Conservation (phyloP, 2,329 filamentous ascomycete species). For the Neurospora crassa region DNA sequence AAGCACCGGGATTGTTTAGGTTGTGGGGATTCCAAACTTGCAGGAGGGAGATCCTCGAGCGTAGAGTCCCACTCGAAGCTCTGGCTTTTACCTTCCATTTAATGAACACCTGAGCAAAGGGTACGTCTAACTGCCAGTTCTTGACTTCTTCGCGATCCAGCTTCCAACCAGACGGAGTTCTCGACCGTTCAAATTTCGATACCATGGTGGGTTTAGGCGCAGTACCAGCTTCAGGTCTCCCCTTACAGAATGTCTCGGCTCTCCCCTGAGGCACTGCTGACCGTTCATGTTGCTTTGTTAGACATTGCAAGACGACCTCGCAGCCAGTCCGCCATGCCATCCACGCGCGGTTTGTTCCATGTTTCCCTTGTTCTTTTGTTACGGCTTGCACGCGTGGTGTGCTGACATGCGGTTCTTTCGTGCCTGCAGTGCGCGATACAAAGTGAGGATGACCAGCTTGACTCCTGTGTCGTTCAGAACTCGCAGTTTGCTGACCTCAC, state of each 20-base stretch:
- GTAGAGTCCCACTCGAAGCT: not conserved
- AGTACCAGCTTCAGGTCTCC: not conserved
- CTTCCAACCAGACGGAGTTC: not conserved
- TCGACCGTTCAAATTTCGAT: not conserved
- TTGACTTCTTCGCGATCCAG: not conserved
- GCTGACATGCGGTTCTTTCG: slow-evolving; percentile 3
- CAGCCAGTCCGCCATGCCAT: slow-evolving; percentile 72
- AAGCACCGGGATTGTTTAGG: not conserved
- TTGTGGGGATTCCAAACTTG: not conserved
- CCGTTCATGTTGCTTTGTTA: slow-evolving; percentile 16
- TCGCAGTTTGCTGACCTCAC: slow-evolving; percentile 9
- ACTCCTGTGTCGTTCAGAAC: not conserved
- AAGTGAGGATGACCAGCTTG: slow-evolving; percentile 38
- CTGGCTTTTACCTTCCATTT: not conserved
- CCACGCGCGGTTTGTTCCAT: slow-evolving; percentile 59
- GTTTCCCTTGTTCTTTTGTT: not conserved
- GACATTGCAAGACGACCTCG: slow-evolving; percentile 59
- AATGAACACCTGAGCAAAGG: not conserved
- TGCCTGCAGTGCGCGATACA: slow-evolving; percentile 72
- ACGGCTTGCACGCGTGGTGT: not conserved
- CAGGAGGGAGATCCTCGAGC: not conserved
- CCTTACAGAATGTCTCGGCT: not conserved
- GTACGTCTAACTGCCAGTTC: not conserved
- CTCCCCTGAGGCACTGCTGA: not conserved
- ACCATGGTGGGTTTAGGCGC: not conserved